phyloP scores from a whole-genome alignment of 345 rosid species.

The Gossypium raimondii region DNA sequence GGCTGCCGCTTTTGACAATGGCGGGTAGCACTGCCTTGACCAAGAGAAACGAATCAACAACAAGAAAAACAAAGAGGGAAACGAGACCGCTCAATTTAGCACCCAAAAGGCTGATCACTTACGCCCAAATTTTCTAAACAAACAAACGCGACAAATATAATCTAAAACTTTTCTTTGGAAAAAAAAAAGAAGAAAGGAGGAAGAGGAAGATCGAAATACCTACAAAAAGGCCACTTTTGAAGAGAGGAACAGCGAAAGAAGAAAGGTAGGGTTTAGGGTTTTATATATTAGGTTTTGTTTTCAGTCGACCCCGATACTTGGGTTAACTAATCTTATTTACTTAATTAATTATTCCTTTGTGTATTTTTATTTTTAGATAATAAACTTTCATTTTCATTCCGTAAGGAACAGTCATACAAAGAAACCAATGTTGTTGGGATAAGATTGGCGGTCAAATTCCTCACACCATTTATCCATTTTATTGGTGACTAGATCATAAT shows the following conservation, averaged over 20 bases:
- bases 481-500: too few species aligned
- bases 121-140: background rate
- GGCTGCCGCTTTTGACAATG: background rate
- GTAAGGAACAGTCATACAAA: too few species aligned
- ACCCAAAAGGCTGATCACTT: background rate
- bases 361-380: too few species aligned
- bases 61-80: background rate
- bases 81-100: background rate
- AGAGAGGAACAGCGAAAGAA: background rate
- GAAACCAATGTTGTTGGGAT: too few species aligned
- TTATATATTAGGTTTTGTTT: background rate
- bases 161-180: background rate
- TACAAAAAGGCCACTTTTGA: background rate
- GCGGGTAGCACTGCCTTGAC: background rate
- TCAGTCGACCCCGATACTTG: background rate
- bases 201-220: background rate
- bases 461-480: too few species aligned
- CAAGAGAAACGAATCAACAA: background rate
- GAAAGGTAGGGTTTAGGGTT: conserved; percentile 3
- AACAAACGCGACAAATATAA: background rate
- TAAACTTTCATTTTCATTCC: too few species aligned
- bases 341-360: too few species aligned
- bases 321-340: too few species aligned
- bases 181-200: too few species aligned
- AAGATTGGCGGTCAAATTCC: too few species aligned